Conservation (phyloP, 2,329 filamentous ascomycete genomes). For the Seiridium unicorne region DNA sequence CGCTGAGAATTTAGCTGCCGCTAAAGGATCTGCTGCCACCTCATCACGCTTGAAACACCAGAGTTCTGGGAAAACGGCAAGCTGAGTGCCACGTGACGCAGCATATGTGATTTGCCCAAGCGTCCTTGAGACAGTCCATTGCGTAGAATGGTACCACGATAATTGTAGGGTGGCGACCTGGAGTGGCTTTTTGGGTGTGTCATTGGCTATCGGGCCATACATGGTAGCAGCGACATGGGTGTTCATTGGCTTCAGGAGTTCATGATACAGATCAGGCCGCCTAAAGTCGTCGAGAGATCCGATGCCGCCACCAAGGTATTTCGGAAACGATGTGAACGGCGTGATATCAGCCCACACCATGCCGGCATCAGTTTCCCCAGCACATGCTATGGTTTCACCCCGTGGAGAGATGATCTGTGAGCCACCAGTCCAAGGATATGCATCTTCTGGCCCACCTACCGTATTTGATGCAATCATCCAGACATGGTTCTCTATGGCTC, state of each 20-base stretch:
- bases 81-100: not conserved
- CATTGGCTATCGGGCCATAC: not conserved
- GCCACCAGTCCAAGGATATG: slow-evolving; percentile 1
- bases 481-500: slow-evolving; percentile 1
- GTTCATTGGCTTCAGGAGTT: not conserved
- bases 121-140: not conserved
- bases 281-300: not conserved
- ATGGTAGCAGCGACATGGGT: not conserved
- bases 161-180: not conserved
- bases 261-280: not conserved
- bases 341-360: not conserved
- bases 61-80: not conserved
- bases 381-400: not conserved
- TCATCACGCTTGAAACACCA: not conserved
- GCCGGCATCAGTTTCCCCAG: not conserved
- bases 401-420: not conserved
- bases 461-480: slow-evolving; percentile 3
- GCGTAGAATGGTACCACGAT: not conserved
- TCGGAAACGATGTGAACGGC: not conserved
- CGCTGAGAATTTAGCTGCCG: not conserved
- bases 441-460: not conserved
- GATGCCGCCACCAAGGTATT: not conserved
- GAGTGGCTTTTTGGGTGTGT: not conserved
- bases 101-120: not conserved
- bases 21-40: not conserved